These are phyloP conservation scores for Blakeslea trispora DNA, from an alignment of 371 early-diverging fungal genomes.

Conservation along the genomic window DNA sequence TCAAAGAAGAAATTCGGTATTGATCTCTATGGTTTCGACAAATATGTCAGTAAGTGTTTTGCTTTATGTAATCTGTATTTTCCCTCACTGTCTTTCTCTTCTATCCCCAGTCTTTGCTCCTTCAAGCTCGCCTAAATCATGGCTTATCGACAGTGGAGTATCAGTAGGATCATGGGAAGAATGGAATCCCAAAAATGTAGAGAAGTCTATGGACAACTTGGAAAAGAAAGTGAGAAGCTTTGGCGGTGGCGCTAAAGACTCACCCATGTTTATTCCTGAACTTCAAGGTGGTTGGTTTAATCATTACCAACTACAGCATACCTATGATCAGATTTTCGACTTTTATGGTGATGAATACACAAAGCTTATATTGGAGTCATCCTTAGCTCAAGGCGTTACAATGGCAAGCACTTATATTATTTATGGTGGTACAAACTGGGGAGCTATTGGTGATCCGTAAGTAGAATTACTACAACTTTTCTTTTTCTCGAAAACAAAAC, in stretches of 20 bases:
- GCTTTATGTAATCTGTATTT: background rate
- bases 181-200: constrained; percentile 66
- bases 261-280: constrained; percentile 80
- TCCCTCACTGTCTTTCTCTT: background rate
- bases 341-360: constrained; percentile 79
- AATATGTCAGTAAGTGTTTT: constrained; percentile 65
- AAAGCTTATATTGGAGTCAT: constrained; percentile 60
- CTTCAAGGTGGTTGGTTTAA: constrained; percentile 87
- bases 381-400: constrained; percentile 72
- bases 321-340: constrained; percentile 70
- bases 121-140: constrained; percentile 59
- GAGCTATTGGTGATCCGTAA: constrained; percentile 76
- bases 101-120: constrained; percentile 58
- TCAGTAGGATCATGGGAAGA: constrained; percentile 55
- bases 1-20: constrained; percentile 63
- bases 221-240: constrained; percentile 74
- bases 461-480: constrained; percentile 19
- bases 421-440: constrained; percentile 89
- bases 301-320: constrained; percentile 66
- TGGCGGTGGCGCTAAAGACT: constrained; percentile 71
- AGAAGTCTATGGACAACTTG: constrained; percentile 59
- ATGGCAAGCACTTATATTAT: constrained; percentile 73
- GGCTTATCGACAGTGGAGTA: constrained; percentile 52
- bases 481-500: background rate
- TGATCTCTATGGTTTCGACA: constrained; percentile 82